Evolutionary conservation across 2,329 filamentous ascomycete genomes (phyloP), one percentile per base, ranked within the genome.

Genomic region (Pyrenophora graminea): DNA sequence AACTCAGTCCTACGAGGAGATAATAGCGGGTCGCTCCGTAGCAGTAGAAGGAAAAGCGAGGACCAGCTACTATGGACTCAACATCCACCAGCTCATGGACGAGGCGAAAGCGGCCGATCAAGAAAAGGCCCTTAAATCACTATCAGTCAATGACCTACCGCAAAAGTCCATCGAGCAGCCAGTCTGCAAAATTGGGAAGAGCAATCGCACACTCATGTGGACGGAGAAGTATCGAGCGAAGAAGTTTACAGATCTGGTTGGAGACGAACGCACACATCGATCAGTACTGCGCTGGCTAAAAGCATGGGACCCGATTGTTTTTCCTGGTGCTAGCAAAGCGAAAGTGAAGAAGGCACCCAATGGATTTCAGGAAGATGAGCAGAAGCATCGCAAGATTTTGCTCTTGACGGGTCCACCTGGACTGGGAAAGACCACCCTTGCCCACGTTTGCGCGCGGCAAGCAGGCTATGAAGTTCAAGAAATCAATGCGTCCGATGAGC

Each of bases 401-500:
- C 82, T 99, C 66, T 78, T 99, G 13, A 92, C 93, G 1, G 95
- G 94, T 0, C 91, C 94, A 0, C 94, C 94, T 0, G 94, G 94
- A 2, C 78, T 99, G 9, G 94, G 94, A 23, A 99, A 99, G 77
- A 99, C 94, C 0, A 99, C 94, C 0, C 74, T 99, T 40, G 94
- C 94, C 1, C 94, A 99, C 73, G 94, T 99, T 0, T 97, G 94
- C 70, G 95, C 95, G 0, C 87, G 82, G 61, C 94, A 99, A 74
- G 94, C 94, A 4, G 94, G 94, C 0, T 99, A 99, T 65, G 94
- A 97, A 66, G 89, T 96, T 1, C 83, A 97, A 68, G 94, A 99
- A 71, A 96, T 99, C 75, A 99, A 99, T 65, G 94, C 95, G 7
- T 97, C 93, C 64, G 94, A 99, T 68, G 95, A 99, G 69, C 83